Percentiles rank a stretch among this genome's conserved stretches.
Conservation (phyloP, 352 stramenopile species). For the Phytophthora pisi region DNA sequence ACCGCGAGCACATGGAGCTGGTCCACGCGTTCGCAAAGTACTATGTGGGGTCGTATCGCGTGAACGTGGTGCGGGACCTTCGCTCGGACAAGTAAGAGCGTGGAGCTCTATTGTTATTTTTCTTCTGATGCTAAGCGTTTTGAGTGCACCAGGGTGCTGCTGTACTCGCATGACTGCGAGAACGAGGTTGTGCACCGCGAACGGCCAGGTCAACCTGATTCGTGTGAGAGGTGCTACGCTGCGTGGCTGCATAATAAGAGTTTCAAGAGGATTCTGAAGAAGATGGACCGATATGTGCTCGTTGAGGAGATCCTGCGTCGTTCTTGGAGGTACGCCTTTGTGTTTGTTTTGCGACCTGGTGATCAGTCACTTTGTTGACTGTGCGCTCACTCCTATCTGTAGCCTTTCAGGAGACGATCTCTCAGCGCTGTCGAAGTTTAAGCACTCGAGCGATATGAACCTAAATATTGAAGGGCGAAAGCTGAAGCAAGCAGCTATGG, state of each 20-base stretch:
- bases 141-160: constrained; percentile 50
- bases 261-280: constrained; percentile 73
- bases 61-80: constrained; percentile 70
- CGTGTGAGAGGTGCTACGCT: constrained; percentile 57
- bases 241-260: constrained; percentile 70
- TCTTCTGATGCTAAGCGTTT: neutral
- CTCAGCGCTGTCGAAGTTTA: constrained; percentile 60
- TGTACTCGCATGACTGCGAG: constrained; percentile 75
- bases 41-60: constrained; percentile 62
- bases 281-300: constrained; percentile 68
- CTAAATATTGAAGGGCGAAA: constrained; percentile 65
- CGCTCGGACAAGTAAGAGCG: constrained; percentile 61
- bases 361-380: neutral
- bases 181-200: constrained; percentile 60
- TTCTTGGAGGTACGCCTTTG: constrained; percentile 52
- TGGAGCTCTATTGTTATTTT: neutral
- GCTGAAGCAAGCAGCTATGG: constrained; percentile 63
- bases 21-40: constrained; percentile 74
- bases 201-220: constrained; percentile 49
- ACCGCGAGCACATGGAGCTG: constrained; percentile 51
- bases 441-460: constrained; percentile 62
- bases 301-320: constrained; percentile 64
- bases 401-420: constrained; percentile 55
- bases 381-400: neutral
- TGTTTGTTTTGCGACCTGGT: neutral